phyloP scores from a whole-genome alignment of 1,284 basidiomycete species.

The Taiwanofungus camphoratus region DNA sequence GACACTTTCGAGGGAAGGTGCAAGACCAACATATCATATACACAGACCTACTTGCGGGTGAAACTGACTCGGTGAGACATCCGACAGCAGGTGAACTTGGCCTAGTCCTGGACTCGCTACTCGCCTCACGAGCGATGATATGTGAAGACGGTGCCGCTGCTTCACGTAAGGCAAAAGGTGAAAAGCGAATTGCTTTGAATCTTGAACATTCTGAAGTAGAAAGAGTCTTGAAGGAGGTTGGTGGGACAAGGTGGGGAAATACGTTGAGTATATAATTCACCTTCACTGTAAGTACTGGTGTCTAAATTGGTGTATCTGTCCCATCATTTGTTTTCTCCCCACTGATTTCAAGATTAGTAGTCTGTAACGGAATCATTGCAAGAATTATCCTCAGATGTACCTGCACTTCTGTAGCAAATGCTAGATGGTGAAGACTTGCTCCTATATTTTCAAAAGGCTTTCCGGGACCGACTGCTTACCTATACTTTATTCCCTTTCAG shows the following conservation, averaged over 20 bases:
- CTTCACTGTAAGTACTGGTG: too few relatives aligned
- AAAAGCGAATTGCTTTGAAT: conserved; percentile 61
- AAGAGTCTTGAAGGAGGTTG: conserved; percentile 65
- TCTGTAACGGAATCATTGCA: too few relatives aligned
- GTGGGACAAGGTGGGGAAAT: conserved; percentile 64
- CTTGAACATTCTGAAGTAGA: conserved; percentile 70
- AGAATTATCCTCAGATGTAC: too few relatives aligned
- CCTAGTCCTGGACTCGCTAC: conserved; percentile 61
- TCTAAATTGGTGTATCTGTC: too few relatives aligned
- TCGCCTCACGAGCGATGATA: conserved; percentile 65
- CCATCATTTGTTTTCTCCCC: too few relatives aligned
- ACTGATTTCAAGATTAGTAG: too few relatives aligned
- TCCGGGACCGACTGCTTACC: too few relatives aligned
- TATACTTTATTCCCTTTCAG: too few relatives aligned
- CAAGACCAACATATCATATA: conserved; percentile 65
- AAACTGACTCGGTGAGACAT: conserved; percentile 44
- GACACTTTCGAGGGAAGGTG: too few relatives aligned
- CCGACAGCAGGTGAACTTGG: conserved; percentile 52
- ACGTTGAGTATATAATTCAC: conserved; percentile 34
- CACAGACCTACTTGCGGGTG: conserved; percentile 47
- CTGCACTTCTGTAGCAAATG: too few relatives aligned
- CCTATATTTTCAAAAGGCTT: too few relatives aligned
- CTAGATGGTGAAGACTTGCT: too few relatives aligned
- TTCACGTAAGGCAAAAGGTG: conserved; percentile 47
- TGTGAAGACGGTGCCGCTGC: conserved; percentile 57